Percentiles rank a stretch among this genome's conserved stretches.
These are phyloP conservation scores for Talaromyces sp. DNA, from an alignment of 2,329 filamentous ascomycete genomes.

Conservation along the genomic window DNA sequence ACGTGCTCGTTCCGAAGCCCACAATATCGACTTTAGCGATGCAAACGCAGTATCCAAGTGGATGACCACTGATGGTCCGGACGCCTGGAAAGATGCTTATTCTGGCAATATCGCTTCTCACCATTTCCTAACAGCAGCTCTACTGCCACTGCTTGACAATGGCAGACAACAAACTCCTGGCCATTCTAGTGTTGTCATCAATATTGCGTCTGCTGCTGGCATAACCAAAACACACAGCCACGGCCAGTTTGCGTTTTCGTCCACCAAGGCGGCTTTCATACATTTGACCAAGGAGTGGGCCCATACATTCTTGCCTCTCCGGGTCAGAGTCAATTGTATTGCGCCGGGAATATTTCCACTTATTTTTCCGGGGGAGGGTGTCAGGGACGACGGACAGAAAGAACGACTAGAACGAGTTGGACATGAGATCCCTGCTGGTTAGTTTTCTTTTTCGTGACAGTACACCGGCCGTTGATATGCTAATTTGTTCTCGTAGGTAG, in stretches of 20 bases:
- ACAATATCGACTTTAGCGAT: slow-evolving; percentile 13
- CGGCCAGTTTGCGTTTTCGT: slow-evolving; percentile 51
- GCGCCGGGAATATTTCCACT: slow-evolving; percentile 54
- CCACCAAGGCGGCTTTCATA: slow-evolving; percentile 45
- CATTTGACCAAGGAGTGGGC: slow-evolving; percentile 54
- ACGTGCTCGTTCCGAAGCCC: slow-evolving; percentile 42
- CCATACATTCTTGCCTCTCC: slow-evolving; percentile 49
- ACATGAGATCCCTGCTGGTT: slow-evolving; percentile 43
- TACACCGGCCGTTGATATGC: neutral
- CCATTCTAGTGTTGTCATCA: slow-evolving; percentile 48
- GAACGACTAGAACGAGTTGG: slow-evolving; percentile 48
- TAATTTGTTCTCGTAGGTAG: slow-evolving; percentile 14
- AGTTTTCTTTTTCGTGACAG: slow-evolving; percentile 14
- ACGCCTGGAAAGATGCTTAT: slow-evolving; percentile 47
- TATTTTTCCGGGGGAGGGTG: slow-evolving; percentile 53
- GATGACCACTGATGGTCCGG: slow-evolving; percentile 19
- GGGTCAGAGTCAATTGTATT: slow-evolving; percentile 52
- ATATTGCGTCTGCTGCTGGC: slow-evolving; percentile 49
- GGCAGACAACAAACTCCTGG: slow-evolving; percentile 41
- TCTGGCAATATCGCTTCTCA: slow-evolving; percentile 45
- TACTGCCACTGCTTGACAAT: slow-evolving; percentile 50
- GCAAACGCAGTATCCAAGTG: slow-evolving; percentile 11
- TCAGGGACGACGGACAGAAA: slow-evolving; percentile 48
- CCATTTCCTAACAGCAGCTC: slow-evolving; percentile 51
- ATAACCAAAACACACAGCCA: slow-evolving; percentile 45